Evolutionary conservation across 1,284 basidiomycete species (phyloP).

Genomic region (Puccinia triticina): DNA sequence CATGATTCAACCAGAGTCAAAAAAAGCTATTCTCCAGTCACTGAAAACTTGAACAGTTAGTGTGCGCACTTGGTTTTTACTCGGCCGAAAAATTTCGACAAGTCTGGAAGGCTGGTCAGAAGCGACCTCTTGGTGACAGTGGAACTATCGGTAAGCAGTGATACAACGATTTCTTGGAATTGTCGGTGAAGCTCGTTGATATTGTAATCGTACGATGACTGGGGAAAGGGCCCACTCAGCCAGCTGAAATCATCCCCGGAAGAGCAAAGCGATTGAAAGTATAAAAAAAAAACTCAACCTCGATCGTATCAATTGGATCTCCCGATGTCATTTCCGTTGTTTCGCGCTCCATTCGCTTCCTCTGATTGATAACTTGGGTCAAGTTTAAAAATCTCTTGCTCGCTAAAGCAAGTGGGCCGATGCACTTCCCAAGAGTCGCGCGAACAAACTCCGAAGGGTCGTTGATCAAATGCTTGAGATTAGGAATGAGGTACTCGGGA

Average conservation of each 20-base stretch:
- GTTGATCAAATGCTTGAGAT: conserved; percentile 76
- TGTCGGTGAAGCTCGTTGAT: conserved; percentile 81
- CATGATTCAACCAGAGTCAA: conserved; percentile 2
- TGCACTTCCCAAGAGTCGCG: conserved; percentile 81
- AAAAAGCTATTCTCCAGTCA: background rate
- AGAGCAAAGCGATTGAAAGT: background rate
- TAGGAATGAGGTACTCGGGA: conserved; percentile 92
- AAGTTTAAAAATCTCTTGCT: conserved; percentile 85
- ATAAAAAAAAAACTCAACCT: conserved; percentile 64
- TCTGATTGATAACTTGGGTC: conserved; percentile 82
- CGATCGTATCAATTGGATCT: conserved; percentile 73
- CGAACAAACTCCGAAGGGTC: conserved; percentile 88
- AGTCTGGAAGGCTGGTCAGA: conserved; percentile 75
- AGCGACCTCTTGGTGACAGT: conserved; percentile 66
- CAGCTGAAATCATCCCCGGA: background rate
- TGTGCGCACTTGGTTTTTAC: conserved; percentile 73
- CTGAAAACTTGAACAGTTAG: background rate
- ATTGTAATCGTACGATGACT: conserved; percentile 80
- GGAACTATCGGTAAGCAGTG: conserved; percentile 67
- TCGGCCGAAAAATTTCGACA: conserved; percentile 89
- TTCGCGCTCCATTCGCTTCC: conserved; percentile 72
- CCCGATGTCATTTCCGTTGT: conserved; percentile 67
- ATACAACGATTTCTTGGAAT: conserved; percentile 83
- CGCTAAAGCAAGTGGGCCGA: conserved; percentile 79
- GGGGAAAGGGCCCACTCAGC: background rate